Percentiles rank a stretch among this genome's conserved stretches.
phyloP scores from a whole-genome alignment of 495 filamentous ascomycete species.

The Penicillium odoratum region DNA sequence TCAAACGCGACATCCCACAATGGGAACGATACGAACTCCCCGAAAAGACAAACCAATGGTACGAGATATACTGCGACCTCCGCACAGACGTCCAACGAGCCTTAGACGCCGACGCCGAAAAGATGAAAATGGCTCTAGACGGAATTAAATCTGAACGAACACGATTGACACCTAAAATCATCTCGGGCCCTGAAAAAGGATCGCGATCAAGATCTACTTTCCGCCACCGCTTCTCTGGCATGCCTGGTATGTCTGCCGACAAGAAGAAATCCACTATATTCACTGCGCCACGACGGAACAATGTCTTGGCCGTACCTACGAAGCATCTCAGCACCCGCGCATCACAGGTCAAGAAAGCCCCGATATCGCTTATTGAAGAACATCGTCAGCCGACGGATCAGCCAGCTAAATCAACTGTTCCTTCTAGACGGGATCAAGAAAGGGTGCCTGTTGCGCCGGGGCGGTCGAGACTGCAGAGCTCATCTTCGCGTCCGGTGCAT shows the following conservation, averaged over 20 bases:
- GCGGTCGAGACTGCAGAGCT: slow-evolving; percentile 11
- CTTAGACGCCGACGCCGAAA: slow-evolving; percentile 49
- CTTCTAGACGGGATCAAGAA: neutral
- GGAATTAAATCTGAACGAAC: slow-evolving; percentile 51
- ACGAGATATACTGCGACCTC: slow-evolving; percentile 60
- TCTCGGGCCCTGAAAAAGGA: slow-evolving; percentile 31
- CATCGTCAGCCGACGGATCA: slow-evolving; percentile 35
- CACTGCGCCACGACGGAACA: slow-evolving; percentile 35
- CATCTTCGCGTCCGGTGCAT: neutral
- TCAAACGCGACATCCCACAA: slow-evolving; percentile 64
- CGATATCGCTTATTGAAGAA: slow-evolving; percentile 43
- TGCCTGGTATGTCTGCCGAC: slow-evolving; percentile 24
- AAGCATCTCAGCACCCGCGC: slow-evolving; percentile 41
- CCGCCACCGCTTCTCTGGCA: slow-evolving; percentile 19
- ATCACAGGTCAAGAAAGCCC: slow-evolving; percentile 39
- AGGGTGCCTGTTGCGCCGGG: slow-evolving; percentile 24
- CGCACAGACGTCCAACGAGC: slow-evolving; percentile 42
- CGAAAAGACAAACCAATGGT: slow-evolving; percentile 58
- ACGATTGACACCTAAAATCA: slow-evolving; percentile 47
- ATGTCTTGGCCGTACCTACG: slow-evolving; percentile 38
- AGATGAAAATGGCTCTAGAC: slow-evolving; percentile 49
- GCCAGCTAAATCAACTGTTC: neutral
- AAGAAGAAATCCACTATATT: slow-evolving; percentile 44
- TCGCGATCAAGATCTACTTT: slow-evolving; percentile 31
- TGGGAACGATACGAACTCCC: slow-evolving; percentile 60